Percentiles rank a stretch among this genome's conserved stretches.
phyloP scores from a whole-genome alignment of 2,329 filamentous ascomycete genomes.

The Colletotrichum gloeosporioides region DNA sequence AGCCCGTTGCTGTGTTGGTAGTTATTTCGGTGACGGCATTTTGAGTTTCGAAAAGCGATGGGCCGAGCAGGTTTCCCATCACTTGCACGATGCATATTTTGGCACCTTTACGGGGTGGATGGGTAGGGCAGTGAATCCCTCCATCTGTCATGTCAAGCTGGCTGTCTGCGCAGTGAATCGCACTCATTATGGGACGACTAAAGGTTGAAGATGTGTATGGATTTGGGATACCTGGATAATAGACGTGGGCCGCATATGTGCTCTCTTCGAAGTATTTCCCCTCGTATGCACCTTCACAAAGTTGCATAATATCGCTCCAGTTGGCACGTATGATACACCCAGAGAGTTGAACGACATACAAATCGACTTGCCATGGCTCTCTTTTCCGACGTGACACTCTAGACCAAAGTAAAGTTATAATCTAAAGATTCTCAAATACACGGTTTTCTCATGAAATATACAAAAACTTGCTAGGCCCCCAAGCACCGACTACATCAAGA shows the following conservation, averaged over 20 bases:
- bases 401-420: no score
- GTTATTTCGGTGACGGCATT: background rate
- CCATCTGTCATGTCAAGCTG: rapidly evolving
- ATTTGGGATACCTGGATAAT: background rate
- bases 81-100: background rate
- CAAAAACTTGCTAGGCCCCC: rapidly evolving
- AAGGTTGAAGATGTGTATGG: background rate
- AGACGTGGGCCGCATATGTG: background rate
- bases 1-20: background rate
- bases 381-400: no score
- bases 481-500: no score
- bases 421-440: no score
- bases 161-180: background rate
- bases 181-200: background rate
- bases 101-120: background rate
- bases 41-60: background rate
- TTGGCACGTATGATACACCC: background rate
- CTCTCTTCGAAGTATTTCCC: background rate
- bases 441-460: no score
- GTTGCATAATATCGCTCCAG: background rate
- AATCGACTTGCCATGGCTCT: no score
- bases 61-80: background rate
- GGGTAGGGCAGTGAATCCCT: background rate
- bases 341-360: background rate
- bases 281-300: background rate